Percentiles rank a stretch among this genome's conserved stretches.
These are phyloP conservation scores for Coemansia sp. DNA, from an alignment of 192 early-diverging fungal genomes.

Conservation along the genomic window DNA sequence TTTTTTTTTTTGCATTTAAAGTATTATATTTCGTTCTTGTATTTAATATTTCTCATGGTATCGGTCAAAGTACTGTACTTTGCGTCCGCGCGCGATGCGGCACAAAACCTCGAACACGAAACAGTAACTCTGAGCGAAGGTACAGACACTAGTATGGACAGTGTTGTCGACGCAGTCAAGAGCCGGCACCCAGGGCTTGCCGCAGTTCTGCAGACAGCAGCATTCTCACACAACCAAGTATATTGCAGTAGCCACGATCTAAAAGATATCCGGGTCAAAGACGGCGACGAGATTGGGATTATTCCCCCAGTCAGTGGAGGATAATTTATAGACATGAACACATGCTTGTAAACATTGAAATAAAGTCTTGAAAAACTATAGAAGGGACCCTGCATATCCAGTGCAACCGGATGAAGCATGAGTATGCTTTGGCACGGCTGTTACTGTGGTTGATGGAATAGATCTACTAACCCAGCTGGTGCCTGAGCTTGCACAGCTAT, in stretches of 20 bases:
- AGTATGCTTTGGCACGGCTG: too few relatives aligned
- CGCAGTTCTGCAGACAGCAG: slow-evolving; percentile 10
- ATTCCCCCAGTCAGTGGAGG: slow-evolving; percentile 51
- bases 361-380: not conserved
- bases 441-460: not conserved
- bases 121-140: slow-evolving; percentile 8
- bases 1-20: not conserved
- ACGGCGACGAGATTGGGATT: slow-evolving; percentile 33
- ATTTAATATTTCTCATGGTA: not conserved
- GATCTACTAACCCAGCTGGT: not conserved
- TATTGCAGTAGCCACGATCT: slow-evolving; percentile 13
- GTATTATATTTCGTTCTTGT: not conserved
- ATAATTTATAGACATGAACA: slow-evolving; percentile 6
- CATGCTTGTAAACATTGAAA: not conserved
- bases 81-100: slow-evolving; percentile 44
- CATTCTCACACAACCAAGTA: slow-evolving; percentile 36
- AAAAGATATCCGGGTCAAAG: not conserved
- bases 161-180: slow-evolving; percentile 13
- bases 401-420: slow-evolving; percentile 5
- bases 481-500: slow-evolving; percentile 3
- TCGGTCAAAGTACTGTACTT: slow-evolving; percentile 33
- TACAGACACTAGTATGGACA: not conserved
- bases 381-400: not conserved
- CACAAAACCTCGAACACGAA: slow-evolving; percentile 4
- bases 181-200: slow-evolving; percentile 5